These are phyloP conservation scores for Millerozyma acaciae DNA, from an alignment of 805 yeast genomes.

Conservation along the genomic window DNA sequence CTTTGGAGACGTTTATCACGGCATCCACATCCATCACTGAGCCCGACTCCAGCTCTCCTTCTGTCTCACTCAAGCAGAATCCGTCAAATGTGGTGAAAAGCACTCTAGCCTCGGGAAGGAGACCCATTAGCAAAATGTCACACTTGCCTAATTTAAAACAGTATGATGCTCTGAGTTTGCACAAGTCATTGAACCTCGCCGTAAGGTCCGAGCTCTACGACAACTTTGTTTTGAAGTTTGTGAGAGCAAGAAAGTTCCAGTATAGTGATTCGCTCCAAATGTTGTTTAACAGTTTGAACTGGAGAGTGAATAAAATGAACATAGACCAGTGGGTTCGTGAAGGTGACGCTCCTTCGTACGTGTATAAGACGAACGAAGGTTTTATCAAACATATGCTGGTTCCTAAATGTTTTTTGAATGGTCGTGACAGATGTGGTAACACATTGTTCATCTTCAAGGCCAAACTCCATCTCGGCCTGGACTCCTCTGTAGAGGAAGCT, in stretches of 20 bases:
- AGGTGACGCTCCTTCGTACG: slow-evolving; percentile 66
- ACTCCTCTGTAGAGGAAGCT: slow-evolving; percentile 60
- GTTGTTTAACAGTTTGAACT: slow-evolving; percentile 67
- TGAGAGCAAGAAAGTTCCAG: slow-evolving; percentile 86
- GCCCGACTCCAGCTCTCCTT: not conserved
- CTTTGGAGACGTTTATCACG: slow-evolving; percentile 31
- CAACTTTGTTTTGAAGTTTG: slow-evolving; percentile 66
- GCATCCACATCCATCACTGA: slow-evolving; percentile 23
- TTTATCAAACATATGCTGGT: slow-evolving; percentile 53
- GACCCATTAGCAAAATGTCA: too few relatives aligned
- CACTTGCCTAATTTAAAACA: too few relatives aligned
- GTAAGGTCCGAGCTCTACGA: slow-evolving; percentile 77
- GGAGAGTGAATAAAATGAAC: slow-evolving; percentile 64
- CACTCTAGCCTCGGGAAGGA: too few relatives aligned
- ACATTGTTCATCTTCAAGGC: slow-evolving; percentile 84
- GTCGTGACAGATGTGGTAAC: slow-evolving; percentile 66
- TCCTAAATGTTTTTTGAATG: slow-evolving; percentile 72
- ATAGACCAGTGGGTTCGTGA: slow-evolving; percentile 59
- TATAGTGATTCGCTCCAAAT: slow-evolving; percentile 63
- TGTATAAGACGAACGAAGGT: slow-evolving; percentile 38
- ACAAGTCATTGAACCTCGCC: slow-evolving; percentile 40
- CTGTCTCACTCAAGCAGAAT: too few relatives aligned
- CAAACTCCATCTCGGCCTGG: slow-evolving; percentile 54
- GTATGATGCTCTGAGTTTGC: too few relatives aligned
- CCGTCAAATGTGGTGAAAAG: too few relatives aligned